Evolutionary conservation across 257 asterid species (phyloP), one percentile per base, ranked within the genome.

Genomic region (Dorcoceras hygrometricum): DNA sequence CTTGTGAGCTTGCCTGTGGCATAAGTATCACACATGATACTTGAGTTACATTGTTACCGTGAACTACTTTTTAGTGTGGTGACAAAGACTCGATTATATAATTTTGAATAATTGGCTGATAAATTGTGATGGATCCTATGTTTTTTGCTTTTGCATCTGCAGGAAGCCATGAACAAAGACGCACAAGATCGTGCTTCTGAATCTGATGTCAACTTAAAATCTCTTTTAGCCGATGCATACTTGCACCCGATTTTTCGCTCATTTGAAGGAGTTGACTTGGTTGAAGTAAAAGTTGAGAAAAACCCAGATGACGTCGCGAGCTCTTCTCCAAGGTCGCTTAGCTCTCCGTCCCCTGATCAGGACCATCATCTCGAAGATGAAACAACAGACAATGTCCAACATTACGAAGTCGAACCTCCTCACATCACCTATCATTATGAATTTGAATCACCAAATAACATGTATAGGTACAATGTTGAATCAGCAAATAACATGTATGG

Each of bases 81-180:
- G 53, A 43, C 20, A 0, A 16, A 16, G 20, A 2, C 6, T 4
- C 6, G 50, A 39, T 39, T 39, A 5, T 14, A 39, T 39, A 39
- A 39, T 34, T 39, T 39, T 39, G 19, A 39, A 39, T 39, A 18
- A 39, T 3, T 39, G 46, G 10, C 4, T 39, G 51, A 12, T 39
- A 39, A 12, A 14, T 39, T 39, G 1, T 14, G 51, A 3, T 39
- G 28, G 20, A 27, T 36, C 3, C 3, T 3, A 8, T 2, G 22
- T 18, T 28, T 4, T 46, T 59, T 28, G 23, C 29, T 16, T 59
- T 28, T 59, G 24, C 20, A n/a, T 64, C 28, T 68, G 66, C 83
- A 92, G 98, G 98, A 92, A 74, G 96, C 98, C 22, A 83, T 78
- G 87, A 83, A 66, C 59, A 89, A 87, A 80, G 96, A 87, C 67